Evolutionary conservation across 1,284 basidiomycete genomes (phyloP).

Genomic region (Cerioporus squamosus): DNA sequence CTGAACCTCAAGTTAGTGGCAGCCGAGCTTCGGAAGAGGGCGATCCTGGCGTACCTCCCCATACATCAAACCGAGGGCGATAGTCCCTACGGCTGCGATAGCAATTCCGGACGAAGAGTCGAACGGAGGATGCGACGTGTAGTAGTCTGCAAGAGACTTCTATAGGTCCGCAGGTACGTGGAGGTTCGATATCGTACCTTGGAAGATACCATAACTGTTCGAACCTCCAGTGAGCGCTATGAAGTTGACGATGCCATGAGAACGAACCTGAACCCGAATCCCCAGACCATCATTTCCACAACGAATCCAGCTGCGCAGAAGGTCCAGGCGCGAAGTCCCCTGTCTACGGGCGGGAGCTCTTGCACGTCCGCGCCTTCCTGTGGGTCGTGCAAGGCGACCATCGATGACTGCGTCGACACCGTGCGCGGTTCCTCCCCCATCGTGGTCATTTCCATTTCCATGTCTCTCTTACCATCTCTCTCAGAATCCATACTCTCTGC

Average conservation of each 20-base stretch:
- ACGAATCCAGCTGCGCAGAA: constrained; percentile 28
- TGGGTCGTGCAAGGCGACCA: constrained; percentile 13
- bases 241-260: background rate
- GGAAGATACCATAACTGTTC: constrained; percentile 29
- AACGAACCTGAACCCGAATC: constrained; percentile 28
- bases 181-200: constrained; percentile 9
- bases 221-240: too few relatives aligned
- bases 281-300: constrained; percentile 31
- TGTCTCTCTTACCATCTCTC: background rate
- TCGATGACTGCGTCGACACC: constrained; percentile 17
- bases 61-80: constrained; percentile 25
- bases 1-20: constrained; percentile 5
- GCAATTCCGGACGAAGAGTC: constrained; percentile 19
- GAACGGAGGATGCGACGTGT: constrained; percentile 25
- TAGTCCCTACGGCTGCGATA: constrained; percentile 22
- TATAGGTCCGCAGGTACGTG: background rate
- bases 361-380: constrained; percentile 24
- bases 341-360: constrained; percentile 27
- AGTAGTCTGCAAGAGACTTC: constrained; percentile 18
- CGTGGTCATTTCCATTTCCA: too few relatives aligned
- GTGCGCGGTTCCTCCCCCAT: constrained; percentile 1
- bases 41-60: constrained; percentile 12
- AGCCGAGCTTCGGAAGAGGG: too few relatives aligned
- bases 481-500: background rate
- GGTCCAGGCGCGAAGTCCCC: constrained; percentile 28